Percentiles rank a stretch among this genome's conserved stretches.
Evolutionary conservation across 106 monocot species (phyloP).

Genomic region (Allium sativum): DNA sequence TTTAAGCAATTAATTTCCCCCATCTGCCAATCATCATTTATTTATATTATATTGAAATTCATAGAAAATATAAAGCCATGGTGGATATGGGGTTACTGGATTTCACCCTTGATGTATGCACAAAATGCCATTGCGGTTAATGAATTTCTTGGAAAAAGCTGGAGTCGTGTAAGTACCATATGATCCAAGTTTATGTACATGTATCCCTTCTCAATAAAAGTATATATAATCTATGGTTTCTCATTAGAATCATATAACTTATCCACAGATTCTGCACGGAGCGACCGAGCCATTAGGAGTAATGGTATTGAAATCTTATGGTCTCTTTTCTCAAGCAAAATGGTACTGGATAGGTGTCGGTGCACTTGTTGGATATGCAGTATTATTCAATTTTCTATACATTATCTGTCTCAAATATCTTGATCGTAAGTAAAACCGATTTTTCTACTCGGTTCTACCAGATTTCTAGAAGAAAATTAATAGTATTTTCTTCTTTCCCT

Average conservation of each 20-base stretch:
- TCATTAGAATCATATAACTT: neutral
- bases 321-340: slow-evolving; percentile 50
- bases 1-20: neutral
- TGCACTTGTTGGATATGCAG: slow-evolving; percentile 34
- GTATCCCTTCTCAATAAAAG: neutral
- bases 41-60: slow-evolving; percentile 37
- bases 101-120: slow-evolving; percentile 61
- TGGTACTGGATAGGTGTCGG: slow-evolving; percentile 72
- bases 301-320: slow-evolving; percentile 23
- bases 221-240: neutral
- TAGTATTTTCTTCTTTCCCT: neutral
- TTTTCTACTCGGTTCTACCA: neutral
- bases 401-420: slow-evolving; percentile 34
- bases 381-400: slow-evolving; percentile 45
- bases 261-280: slow-evolving; percentile 16
- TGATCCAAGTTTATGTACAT: neutral
- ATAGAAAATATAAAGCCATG: slow-evolving; percentile 59
- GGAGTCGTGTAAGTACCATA: slow-evolving; percentile 26
- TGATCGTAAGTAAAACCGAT: slow-evolving; percentile 24
- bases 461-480: neutral
- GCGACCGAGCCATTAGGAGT: slow-evolving; percentile 32
- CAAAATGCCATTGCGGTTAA: slow-evolving; percentile 52
- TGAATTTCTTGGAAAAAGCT: slow-evolving; percentile 55
- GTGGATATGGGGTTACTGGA: slow-evolving; percentile 77
- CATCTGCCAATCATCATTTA: neutral